phyloP scores from a whole-genome alignment of 148 eudicot species.

The Silene conica region DNA sequence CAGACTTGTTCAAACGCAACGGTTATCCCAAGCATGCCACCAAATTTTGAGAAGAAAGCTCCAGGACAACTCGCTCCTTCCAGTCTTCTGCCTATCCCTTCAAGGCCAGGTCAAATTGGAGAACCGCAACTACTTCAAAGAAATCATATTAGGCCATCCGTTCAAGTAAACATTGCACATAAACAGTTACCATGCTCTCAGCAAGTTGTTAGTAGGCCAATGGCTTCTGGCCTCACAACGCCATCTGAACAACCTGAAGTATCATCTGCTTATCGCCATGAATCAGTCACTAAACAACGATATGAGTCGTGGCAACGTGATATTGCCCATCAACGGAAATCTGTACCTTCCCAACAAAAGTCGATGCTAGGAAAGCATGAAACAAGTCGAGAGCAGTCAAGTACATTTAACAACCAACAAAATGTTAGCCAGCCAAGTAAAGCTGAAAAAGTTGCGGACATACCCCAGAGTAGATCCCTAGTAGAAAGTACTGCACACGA shows the following conservation, averaged over 20 bases:
- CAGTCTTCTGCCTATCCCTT: not conserved
- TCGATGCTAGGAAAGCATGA: not conserved
- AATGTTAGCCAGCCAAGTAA: constrained; percentile 8
- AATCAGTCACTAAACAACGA: constrained; percentile 10
- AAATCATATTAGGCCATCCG: not conserved
- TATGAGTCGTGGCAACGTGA: constrained; percentile 21
- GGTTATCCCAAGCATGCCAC: not conserved
- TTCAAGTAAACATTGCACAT: not conserved
- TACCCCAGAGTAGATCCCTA: not conserved
- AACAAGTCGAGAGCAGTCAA: constrained; percentile 8
- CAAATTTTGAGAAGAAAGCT: constrained; percentile 1
- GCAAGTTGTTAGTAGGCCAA: not conserved
- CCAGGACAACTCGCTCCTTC: constrained; percentile 3
- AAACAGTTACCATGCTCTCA: not conserved
- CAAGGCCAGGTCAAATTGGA: not conserved
- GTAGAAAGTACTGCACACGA: constrained; percentile 2
- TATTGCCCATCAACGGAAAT: constrained; percentile 6
- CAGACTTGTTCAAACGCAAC: not conserved
- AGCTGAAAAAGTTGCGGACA: not conserved
- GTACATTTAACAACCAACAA: constrained; percentile 13
- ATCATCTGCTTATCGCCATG: constrained; percentile 7
- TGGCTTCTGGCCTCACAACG: constrained; percentile 1
- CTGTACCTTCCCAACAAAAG: constrained; percentile 12
- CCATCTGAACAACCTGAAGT: constrained; percentile 12
- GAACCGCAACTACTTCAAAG: not conserved